Evolutionary conservation across 2,329 filamentous ascomycete genomes (phyloP).

Genomic region (Coleophoma cylindrospora): DNA sequence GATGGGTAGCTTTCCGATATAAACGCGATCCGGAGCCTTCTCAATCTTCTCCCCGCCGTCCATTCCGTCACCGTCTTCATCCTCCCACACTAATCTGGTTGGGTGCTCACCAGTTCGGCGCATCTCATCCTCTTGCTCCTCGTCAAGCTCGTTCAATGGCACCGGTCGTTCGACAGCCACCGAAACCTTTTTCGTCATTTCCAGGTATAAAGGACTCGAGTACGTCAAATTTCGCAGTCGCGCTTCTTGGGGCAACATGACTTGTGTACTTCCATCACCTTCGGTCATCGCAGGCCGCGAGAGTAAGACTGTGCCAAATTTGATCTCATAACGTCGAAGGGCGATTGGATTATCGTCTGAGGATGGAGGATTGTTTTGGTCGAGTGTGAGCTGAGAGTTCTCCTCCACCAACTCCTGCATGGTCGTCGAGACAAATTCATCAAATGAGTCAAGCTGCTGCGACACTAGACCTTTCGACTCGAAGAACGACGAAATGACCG

Average conservation of each 20-base stretch:
- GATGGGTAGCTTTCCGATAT: slow-evolving; percentile 92
- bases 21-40: slow-evolving; percentile 54
- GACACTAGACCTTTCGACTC: slow-evolving; percentile 93
- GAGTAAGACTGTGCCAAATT: slow-evolving; percentile 85
- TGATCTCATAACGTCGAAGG: slow-evolving; percentile 89
- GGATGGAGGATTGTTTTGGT: slow-evolving; percentile 79
- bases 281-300: slow-evolving; percentile 89
- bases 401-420: slow-evolving; percentile 94
- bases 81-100: slow-evolving; percentile 55
- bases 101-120: slow-evolving; percentile 51
- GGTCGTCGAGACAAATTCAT: slow-evolving; percentile 91
- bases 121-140: slow-evolving; percentile 53
- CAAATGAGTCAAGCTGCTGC: slow-evolving; percentile 96
- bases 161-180: slow-evolving; percentile 74
- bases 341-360: slow-evolving; percentile 75
- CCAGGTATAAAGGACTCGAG: slow-evolving; percentile 83
- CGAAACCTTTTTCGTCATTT: slow-evolving; percentile 79
- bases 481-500: slow-evolving; percentile 95
- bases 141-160: slow-evolving; percentile 62
- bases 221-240: slow-evolving; percentile 95
- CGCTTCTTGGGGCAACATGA: slow-evolving; percentile 89
- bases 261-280: slow-evolving; percentile 81
- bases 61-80: slow-evolving; percentile 35
- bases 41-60: slow-evolving; percentile 39
- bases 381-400: slow-evolving; percentile 85